Evolutionary conservation across 78 protist species (phyloP), one percentile per base, ranked within the genome.

Genomic region (Dictyostelium brefeldianum): DNA sequence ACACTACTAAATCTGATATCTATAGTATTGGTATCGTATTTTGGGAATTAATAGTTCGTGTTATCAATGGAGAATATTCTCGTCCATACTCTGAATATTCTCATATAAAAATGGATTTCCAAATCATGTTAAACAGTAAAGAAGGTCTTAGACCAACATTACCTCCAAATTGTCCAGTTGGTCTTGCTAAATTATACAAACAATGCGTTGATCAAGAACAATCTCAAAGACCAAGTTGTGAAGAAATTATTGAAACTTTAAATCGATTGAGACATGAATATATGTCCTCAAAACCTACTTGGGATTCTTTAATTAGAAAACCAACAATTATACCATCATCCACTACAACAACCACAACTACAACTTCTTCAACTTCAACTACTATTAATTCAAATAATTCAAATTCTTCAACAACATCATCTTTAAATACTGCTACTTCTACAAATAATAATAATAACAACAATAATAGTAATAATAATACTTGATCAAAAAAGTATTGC

Each of bases 21-120:
- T 92, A 77, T 46, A 71, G 84, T n/a, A 78, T 81, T 48, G 90
- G 96, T 31, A 92, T 92, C n/a, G 81, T 92, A 9, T 82, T 92
- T 36, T 92, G 96, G 96, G 96, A 92, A 18, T 47, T 92, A 14
- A 22, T 92, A 53, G 48, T 74, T 6, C 56, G 96, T 14, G 82
- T 74, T 31, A 73, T 92, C 80, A 83, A 22, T 41, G 91, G 91
- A 11, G 85, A 75, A 18, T 92, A 92, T 65, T 48, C 78, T 25
- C 51, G 96, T 46, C 96, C 96, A 3, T 92, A 83, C 80, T 20
- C 89, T 20, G 96, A 92, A 54, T 92, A 71, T 12, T 70, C 91
- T 15, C 83, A 87, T 78, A 80, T 92, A 53, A 92, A 92, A 89
- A 80, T 81, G 91, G 96, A 92, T 27, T 92, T 92, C 69, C 96